Percentiles rank a stretch among this genome's conserved stretches.
phyloP scores from a whole-genome alignment of 2,329 filamentous ascomycete genomes.

The Fusarium domesticum region DNA sequence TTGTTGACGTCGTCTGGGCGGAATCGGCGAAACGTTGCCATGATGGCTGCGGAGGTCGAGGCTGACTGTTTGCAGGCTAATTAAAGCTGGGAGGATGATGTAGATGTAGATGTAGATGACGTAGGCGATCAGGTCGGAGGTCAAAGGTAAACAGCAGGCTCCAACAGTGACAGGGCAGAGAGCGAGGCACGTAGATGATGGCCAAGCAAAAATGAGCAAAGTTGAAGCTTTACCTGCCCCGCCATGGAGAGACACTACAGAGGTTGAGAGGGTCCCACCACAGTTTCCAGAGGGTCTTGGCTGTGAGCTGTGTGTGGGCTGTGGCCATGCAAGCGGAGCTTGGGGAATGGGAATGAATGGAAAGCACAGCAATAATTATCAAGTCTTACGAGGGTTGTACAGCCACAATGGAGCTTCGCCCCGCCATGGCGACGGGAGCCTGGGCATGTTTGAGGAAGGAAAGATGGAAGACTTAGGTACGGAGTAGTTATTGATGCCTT shows the following conservation, averaged over 20 bases:
- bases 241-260: too few species aligned
- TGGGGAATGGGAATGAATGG: neutral
- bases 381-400: neutral
- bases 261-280: too few species aligned
- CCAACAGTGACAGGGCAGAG: neutral
- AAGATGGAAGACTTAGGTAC: neutral
- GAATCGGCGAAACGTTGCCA: conserved; percentile 74
- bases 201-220: neutral
- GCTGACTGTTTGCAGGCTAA: too few species aligned
- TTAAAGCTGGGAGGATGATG: too few species aligned
- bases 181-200: neutral
- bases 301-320: neutral
- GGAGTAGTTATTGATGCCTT: too few species aligned
- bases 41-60: conserved; percentile 9
- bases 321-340: neutral
- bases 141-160: too few species aligned
- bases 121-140: neutral
- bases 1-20: conserved; percentile 79
- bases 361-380: neutral
- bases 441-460: neutral
- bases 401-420: neutral
- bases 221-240: neutral
- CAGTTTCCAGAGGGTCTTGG: too few species aligned
- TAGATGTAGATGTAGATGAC: too few species aligned
- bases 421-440: neutral